Conservation (phyloP, 164 flowering plant species). For the Kalanchoe fedtschenkoi region DNA sequence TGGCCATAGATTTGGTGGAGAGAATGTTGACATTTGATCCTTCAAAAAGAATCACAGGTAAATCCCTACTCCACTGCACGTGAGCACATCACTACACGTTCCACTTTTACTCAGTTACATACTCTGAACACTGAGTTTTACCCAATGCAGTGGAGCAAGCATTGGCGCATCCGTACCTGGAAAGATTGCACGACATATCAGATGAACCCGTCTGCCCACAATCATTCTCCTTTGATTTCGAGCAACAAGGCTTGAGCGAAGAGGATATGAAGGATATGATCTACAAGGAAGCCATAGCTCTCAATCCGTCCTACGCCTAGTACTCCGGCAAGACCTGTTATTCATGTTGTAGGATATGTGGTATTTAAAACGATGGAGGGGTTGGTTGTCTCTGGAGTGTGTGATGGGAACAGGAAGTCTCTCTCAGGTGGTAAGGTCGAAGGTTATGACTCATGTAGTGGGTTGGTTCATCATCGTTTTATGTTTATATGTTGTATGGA, state of each 20-base stretch:
- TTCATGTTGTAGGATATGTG: too few species aligned
- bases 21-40: constrained; percentile 93
- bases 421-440: too few species aligned
- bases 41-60: constrained; percentile 76
- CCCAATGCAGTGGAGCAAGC: constrained; percentile 76
- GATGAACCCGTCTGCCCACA: constrained; percentile 79
- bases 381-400: too few species aligned
- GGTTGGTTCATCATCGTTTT: too few species aligned
- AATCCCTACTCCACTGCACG: neutral
- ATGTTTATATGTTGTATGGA: too few species aligned
- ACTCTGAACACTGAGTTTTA: constrained; percentile 7
- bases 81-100: neutral
- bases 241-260: constrained; percentile 59
- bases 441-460: too few species aligned
- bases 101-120: neutral
- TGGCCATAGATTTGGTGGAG: constrained; percentile 81
- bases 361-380: too few species aligned
- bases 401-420: too few species aligned
- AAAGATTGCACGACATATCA: constrained; percentile 68
- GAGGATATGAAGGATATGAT: constrained; percentile 93
- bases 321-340: neutral
- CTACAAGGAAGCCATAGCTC: constrained; percentile 59
- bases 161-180: constrained; percentile 84
- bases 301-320: constrained; percentile 62
- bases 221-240: constrained; percentile 81